Evolutionary conservation across 306 rosid genomes (phyloP), one percentile per base, ranked within the genome.

Genomic region (Inga laurina): DNA sequence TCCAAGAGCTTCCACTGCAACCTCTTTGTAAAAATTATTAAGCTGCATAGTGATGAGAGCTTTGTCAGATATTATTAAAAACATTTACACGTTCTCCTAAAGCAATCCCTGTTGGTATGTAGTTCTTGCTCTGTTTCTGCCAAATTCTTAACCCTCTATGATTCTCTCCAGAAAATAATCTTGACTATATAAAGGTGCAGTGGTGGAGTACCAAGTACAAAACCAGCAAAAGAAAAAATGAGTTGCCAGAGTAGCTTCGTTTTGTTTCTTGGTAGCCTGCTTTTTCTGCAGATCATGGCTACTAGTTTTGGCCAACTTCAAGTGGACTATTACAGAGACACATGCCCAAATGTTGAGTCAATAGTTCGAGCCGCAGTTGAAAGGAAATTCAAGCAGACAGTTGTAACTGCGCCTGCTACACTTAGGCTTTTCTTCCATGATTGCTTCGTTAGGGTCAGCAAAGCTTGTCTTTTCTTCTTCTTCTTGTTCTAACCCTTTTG

Each of bases 391-490:
- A 85, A 88, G 68, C 91, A 92, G 54, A 89, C 95, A 46, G 67
- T 90, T 77, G 92, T 85, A 12, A 93, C 98, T 45, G 98, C 97
- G 27, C 94, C 98, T 18, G 91, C 94, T 45, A 95, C 98, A 68
- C 93, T 95, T 1, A 81, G 98, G 85, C 97, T 93, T 64, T 93
- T 93, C 85, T 95, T 95, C 86, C 98, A 93, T 70, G 98, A 95
- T 68, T 95, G 98, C 48, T 95, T 95, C 27, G 87, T 95, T 46
- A 82, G 88, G 93, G 98, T 93, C 76, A 59, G 70, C 46, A 74
- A 62, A 59, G n/a, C 5, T 59, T 10, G 61, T 8, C 72, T 35
- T 2, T 44, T 8, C 32, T 12, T 72, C 32, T 45, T 19, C 64
- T 56, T 56, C 64, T 56, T 27, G 30, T 27, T 21, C 10, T 41